Evolutionary conservation across 176 grass and related monocot species (phyloP).

Genomic region (Avena eriantha): DNA sequence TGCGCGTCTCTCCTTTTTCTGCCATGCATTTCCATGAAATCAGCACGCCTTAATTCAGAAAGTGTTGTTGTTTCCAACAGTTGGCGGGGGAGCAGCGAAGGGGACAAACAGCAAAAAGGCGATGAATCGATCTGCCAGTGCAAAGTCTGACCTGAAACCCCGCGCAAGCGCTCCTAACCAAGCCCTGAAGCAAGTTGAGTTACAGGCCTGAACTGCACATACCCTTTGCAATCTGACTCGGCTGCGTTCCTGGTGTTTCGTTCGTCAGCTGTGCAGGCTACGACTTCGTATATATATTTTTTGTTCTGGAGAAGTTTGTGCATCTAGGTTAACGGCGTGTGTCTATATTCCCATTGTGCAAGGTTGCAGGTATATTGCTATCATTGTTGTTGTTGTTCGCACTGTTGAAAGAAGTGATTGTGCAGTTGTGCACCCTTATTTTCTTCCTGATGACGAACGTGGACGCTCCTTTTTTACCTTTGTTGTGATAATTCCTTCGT

Average conservation of each 20-base stretch:
- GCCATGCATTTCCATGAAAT: slow-evolving; percentile 29
- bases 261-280: slow-evolving; percentile 36
- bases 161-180: slow-evolving; percentile 29
- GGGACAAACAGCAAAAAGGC: slow-evolving; percentile 25
- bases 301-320: slow-evolving; percentile 9
- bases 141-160: slow-evolving; percentile 38
- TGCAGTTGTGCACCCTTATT: not conserved
- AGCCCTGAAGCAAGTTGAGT: slow-evolving; percentile 36
- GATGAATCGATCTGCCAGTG: slow-evolving; percentile 18
- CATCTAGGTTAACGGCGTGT: slow-evolving; percentile 32
- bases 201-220: slow-evolving; percentile 42
- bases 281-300: slow-evolving; percentile 38
- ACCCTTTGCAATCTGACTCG: not conserved
- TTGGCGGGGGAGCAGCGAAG: slow-evolving; percentile 37
- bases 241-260: not conserved
- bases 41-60: not conserved
- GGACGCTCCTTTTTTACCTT: not conserved
- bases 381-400: slow-evolving; percentile 21
- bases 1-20: slow-evolving; percentile 16
- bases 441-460: not conserved
- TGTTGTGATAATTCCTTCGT: not conserved
- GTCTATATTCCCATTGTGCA: slow-evolving; percentile 16
- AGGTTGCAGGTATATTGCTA: slow-evolving; percentile 2
- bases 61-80: slow-evolving; percentile 30
- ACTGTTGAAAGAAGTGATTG: not conserved